These are phyloP conservation scores for Phytopythium montanum DNA, from an alignment of 352 stramenopile genomes.

Conservation along the genomic window DNA sequence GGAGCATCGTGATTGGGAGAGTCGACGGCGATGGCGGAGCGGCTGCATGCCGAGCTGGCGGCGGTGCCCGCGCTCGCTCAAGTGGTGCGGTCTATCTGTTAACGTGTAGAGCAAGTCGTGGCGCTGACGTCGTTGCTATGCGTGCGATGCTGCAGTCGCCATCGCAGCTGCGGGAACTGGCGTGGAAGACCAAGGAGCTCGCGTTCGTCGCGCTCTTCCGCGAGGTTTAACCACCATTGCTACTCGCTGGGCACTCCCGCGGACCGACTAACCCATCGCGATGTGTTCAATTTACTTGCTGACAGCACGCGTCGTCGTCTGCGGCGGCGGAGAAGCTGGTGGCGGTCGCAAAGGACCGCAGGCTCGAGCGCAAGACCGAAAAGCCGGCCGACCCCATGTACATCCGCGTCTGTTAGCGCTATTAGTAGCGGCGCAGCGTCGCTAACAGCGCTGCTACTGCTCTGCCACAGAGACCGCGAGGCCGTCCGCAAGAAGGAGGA, in stretches of 20 bases:
- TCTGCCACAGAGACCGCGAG: slow-evolving; percentile 29
- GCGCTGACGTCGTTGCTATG: background rate
- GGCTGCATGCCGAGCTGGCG: slow-evolving; percentile 28
- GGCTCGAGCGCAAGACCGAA: slow-evolving; percentile 48
- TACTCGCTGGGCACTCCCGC: background rate
- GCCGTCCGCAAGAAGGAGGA: slow-evolving; percentile 49
- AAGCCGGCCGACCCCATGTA: slow-evolving; percentile 31
- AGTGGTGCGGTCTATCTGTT: slow-evolving; percentile 15
- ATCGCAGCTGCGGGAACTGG: slow-evolving; percentile 40
- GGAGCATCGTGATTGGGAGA: background rate
- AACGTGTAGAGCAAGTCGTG: background rate
- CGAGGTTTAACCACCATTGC: slow-evolving; percentile 21
- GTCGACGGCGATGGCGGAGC: slow-evolving; percentile 12
- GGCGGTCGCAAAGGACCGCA: slow-evolving; percentile 23
- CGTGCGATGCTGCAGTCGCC: slow-evolving; percentile 21
- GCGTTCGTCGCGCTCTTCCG: slow-evolving; percentile 45
- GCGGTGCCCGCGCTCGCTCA: slow-evolving; percentile 26
- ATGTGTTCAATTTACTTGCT: background rate
- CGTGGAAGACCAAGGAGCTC: slow-evolving; percentile 45
- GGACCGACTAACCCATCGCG: background rate
- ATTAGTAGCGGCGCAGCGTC: too few species aligned
- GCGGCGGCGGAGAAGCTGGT: slow-evolving; percentile 32
- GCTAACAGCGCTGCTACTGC: background rate
- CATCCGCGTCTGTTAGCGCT: background rate
- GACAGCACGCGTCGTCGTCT: slow-evolving; percentile 42